Evolutionary conservation across 805 yeast genomes (phyloP).

Genomic region (Metschnikowia peoriensis): DNA sequence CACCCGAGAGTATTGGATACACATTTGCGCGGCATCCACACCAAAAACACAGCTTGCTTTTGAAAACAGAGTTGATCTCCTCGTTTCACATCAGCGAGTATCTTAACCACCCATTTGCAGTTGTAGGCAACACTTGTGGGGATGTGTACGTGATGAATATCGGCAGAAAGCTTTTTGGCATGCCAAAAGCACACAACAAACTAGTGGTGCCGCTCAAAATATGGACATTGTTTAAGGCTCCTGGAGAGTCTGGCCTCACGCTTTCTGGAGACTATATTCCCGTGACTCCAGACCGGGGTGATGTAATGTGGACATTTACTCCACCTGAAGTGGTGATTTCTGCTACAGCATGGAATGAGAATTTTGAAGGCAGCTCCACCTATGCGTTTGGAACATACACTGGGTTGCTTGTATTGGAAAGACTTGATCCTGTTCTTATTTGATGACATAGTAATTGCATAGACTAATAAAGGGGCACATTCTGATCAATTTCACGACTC

Average conservation of each 20-base stretch:
- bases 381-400: slow-evolving; percentile 52
- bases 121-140: slow-evolving; percentile 36
- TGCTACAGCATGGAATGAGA: slow-evolving; percentile 58
- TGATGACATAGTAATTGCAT: background rate
- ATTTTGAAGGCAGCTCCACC: slow-evolving; percentile 38
- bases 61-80: slow-evolving; percentile 33
- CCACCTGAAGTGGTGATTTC: slow-evolving; percentile 53
- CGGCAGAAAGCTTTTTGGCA: slow-evolving; percentile 37
- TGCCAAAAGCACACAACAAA: slow-evolving; percentile 34
- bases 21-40: slow-evolving; percentile 33
- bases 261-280: slow-evolving; percentile 29
- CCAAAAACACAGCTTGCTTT: slow-evolving; percentile 29
- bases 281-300: slow-evolving; percentile 28
- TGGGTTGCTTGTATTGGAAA: slow-evolving; percentile 50
- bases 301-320: slow-evolving; percentile 31
- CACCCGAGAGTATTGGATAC: slow-evolving; percentile 30
- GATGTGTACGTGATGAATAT: slow-evolving; percentile 36
- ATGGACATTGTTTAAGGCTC: slow-evolving; percentile 27
- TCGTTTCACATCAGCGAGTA: slow-evolving; percentile 28
- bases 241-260: slow-evolving; percentile 13
- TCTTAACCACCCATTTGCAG: slow-evolving; percentile 38
- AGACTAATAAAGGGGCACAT: slow-evolving; percentile 14
- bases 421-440: slow-evolving; percentile 26
- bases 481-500: slow-evolving; percentile 57
- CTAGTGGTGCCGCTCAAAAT: slow-evolving; percentile 41